Base-by-base conservation (phyloP, 1,139 yeast species). In the Saccharomyces pastorianus region DNA sequence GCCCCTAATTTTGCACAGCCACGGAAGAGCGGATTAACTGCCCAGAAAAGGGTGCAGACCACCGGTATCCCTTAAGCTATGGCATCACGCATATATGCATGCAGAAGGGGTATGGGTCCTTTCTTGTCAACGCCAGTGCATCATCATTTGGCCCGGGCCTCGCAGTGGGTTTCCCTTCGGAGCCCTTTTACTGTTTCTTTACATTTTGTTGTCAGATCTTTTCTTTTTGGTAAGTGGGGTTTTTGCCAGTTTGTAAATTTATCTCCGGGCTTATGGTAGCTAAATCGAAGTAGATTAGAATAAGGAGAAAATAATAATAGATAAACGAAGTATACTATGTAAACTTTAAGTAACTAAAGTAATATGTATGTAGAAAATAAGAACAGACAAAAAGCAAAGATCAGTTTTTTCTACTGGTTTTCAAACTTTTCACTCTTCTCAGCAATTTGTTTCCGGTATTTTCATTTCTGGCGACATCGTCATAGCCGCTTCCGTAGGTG, bases 351-450 rank as follows among this genome's bases (percentile, higher is more conserved):
- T 17, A 17, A 17, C 20, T n/a, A n/a, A n/a, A n/a, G n/a, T n/a
- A n/a, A n/a, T n/a, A n/a, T n/a, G 20, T 17, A 17, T 17, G 20
- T 17, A 17, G 20, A 17, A 17, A 2, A 2, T n/a, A 17, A 17
- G 20, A 17, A 17, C 20, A 17, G 20, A 17, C 20, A 17, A 17
- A 17, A 38, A 38, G 13, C 44, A 38, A 2, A 3, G 23, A 38
- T 38, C 13, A 38, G 13, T n/a, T n/a, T 14, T 54, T 66, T 55
- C 69, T 64, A 25, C 84, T 80, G 52, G 84, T 89, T 71, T 83
- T 85, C 72, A 88, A 78, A 74, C 91, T 85, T 73, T 84, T 85
- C 50, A 88, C 95, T 67, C 95, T 81, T 64, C 85, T 80, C 63
- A 88, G 74, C 60, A 88, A 75, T 1, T 87, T 73, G 56, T 65